Base-by-base conservation (phyloP, 495 filamentous ascomycete species). In the Ascobolus immersus region DNA sequence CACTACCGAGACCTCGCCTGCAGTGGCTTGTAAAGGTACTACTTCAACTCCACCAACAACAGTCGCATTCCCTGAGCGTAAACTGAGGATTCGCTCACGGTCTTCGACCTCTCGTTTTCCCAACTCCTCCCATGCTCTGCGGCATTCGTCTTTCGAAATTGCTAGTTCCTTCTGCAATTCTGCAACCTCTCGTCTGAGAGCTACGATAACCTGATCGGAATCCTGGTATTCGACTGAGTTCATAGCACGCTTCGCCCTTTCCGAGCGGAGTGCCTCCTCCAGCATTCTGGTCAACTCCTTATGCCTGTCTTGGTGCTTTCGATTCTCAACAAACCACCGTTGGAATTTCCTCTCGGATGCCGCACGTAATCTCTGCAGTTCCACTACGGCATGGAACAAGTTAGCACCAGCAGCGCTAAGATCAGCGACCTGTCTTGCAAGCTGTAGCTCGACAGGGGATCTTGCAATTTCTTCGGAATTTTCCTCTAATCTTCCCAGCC, bases 331-430 rank as follows among this genome's bases (percentile, higher is more conserved):
- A 54, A 93, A 93, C 86, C 86, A 96, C 25, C 89, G 71, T 52
- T 94, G 89, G 50, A 96, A 96, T 48, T 94, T 94, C 22, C 89
- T 66, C 52, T 94, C 89, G 1, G 81, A 92, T 14, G 77, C 89
- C 13, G 89, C 86, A 14, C 86, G 77, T 10, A 96, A 61, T n/a
- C 86, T 72, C 46, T 96, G 86, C 21, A 96, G 58, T 49, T 96
- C 86, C 10, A 96, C 84, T 2, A 96, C 82, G 4, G 89, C 86
- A 49, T 94, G 86, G 51, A 96, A 96, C 5, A 96, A 63, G 46
- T 94, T 96, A 14, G 86, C 89, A 17, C 86, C 86, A 4, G 86
- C 86, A 11, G 86, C 89, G 17, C 84, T 90, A 8, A 96, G 62
- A 48, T 96, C 86, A 0, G 77, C 89, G 29, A 96, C 82, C 48